phyloP scores from a whole-genome alignment of 345 rosid genomes.

The Acer yangbiense region DNA sequence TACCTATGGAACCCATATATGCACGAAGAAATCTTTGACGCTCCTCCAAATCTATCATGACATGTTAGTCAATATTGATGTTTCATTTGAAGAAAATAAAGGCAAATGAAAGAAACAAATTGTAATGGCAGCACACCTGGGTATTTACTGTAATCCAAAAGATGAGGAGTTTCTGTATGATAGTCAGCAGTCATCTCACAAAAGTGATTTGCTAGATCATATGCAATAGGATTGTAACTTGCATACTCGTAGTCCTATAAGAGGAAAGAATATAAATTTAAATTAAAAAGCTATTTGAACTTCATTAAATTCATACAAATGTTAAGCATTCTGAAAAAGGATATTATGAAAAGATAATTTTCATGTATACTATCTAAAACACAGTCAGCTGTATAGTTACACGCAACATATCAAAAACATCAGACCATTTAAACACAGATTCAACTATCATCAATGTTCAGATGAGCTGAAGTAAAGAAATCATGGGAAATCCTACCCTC shows the following conservation, averaged over 20 bases:
- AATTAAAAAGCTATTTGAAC: constrained; percentile 3
- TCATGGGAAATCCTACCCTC: not conserved
- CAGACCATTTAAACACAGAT: not conserved
- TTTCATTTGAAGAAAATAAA: not conserved
- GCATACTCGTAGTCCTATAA: constrained; percentile 94
- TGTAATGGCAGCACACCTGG: constrained; percentile 56
- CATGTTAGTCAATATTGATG: constrained; percentile 6
- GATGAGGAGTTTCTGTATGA: constrained; percentile 86
- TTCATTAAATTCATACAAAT: not conserved
- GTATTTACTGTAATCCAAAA: constrained; percentile 75
- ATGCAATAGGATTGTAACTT: constrained; percentile 84
- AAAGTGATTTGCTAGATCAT: constrained; percentile 93
- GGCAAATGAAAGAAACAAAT: not conserved
- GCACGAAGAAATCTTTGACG: constrained; percentile 55
- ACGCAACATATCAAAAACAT: not conserved
- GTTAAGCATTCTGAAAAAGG: not conserved
- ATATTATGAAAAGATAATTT: constrained; percentile 3
- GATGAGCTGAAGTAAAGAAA: not conserved
- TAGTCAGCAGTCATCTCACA: constrained; percentile 96
- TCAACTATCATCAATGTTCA: not conserved
- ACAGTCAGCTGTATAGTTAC: not conserved
- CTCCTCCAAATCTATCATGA: constrained; percentile 65
- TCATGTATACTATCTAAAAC: not conserved
- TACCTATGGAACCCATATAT: constrained; percentile 73
- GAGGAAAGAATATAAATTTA: not conserved